Percentiles rank a stretch among this genome's conserved stretches.
Evolutionary conservation across 306 rosid species (phyloP).

Genomic region (Mucuna pruriens): DNA sequence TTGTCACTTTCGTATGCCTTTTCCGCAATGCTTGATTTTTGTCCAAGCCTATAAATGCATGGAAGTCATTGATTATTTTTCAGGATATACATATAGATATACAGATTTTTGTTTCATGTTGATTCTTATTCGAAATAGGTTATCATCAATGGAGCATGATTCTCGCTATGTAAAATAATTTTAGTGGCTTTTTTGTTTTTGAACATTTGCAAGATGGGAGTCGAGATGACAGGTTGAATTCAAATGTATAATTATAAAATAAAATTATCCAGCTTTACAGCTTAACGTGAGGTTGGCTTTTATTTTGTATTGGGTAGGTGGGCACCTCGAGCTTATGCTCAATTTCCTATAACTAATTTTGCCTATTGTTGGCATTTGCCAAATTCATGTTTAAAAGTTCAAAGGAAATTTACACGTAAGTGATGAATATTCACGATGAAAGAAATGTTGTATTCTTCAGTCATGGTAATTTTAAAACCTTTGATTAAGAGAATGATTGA

Average conservation of each 20-base stretch:
- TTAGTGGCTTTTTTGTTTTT: not conserved
- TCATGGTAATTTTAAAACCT: too few relatives aligned
- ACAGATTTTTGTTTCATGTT: not conserved
- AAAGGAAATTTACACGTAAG: too few relatives aligned
- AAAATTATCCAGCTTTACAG: not conserved
- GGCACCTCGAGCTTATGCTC: too few relatives aligned
- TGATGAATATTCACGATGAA: too few relatives aligned
- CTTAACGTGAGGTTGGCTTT: not conserved
- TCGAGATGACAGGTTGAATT: not conserved
- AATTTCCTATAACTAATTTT: too few relatives aligned
- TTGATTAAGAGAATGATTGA: too few relatives aligned
- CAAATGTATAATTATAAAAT: not conserved
- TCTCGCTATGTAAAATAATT: not conserved
- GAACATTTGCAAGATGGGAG: too few relatives aligned
- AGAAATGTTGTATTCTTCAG: too few relatives aligned
- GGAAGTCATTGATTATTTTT: not conserved
- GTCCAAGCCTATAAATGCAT: not conserved
- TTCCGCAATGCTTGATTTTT: not conserved
- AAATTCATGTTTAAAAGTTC: too few relatives aligned
- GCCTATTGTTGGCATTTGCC: too few relatives aligned
- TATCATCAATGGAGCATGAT: not conserved
- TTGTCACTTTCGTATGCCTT: not conserved
- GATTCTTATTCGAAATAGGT: not conserved
- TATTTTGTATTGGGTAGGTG: too few relatives aligned
- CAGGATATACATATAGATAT: not conserved